Evolutionary conservation across 2,329 filamentous ascomycete species (phyloP).

Genomic region (Colletotrichum sojae): DNA sequence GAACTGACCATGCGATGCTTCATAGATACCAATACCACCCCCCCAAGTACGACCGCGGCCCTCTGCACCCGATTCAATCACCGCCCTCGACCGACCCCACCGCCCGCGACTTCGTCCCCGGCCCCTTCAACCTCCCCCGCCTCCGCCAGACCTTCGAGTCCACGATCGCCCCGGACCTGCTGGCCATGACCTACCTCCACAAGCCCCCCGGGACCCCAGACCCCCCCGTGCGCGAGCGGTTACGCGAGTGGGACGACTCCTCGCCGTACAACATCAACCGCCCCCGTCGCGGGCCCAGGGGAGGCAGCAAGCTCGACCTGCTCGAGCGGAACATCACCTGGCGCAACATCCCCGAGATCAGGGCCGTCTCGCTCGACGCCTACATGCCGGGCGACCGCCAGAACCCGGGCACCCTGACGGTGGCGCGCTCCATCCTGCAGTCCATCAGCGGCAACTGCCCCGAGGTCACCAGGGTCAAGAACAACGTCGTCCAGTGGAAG

Average conservation of each 20-base stretch:
- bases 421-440: conserved; percentile 87
- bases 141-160: conserved; percentile 91
- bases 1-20: conserved; percentile 33
- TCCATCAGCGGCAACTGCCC: conserved; percentile 86
- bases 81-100: conserved; percentile 88
- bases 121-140: conserved; percentile 90
- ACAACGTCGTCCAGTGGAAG: conserved; percentile 81
- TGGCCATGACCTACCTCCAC: conserved; percentile 91
- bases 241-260: conserved; percentile 89
- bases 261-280: conserved; percentile 97
- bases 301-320: conserved; percentile 78
- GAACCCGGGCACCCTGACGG: conserved; percentile 82
- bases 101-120: conserved; percentile 89
- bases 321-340: conserved; percentile 83
- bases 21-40: conserved; percentile 90
- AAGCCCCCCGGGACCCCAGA: conserved; percentile 80
- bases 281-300: conserved; percentile 86
- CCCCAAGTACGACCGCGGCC: conserved; percentile 94
- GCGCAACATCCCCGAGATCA: conserved; percentile 87
- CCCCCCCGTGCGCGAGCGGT: conserved; percentile 70
- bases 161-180: conserved; percentile 88
- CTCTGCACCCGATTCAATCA: conserved; percentile 92
- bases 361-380: conserved; percentile 84
- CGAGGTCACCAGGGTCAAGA: conserved; percentile 77
- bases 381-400: conserved; percentile 78